phyloP scores from a whole-genome alignment of 2,329 filamentous ascomycete species.

The Nannizzia gypsea region DNA sequence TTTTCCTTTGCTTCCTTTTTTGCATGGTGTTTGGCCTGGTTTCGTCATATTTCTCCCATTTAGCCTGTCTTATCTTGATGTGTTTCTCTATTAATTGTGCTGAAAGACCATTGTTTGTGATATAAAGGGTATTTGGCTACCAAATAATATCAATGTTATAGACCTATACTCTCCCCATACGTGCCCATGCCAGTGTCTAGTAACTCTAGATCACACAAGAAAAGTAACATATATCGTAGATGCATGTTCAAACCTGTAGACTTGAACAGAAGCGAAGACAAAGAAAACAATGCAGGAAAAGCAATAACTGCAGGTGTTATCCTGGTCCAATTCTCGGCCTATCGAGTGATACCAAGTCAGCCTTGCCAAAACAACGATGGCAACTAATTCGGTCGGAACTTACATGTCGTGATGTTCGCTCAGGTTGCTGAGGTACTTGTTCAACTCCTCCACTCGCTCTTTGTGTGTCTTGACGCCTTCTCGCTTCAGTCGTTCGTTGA shows the following conservation, averaged over 20 bases:
- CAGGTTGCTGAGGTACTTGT: constrained; percentile 79
- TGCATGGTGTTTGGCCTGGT: constrained; percentile 4
- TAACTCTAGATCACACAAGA: neutral
- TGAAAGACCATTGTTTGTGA: neutral
- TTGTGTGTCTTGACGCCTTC: constrained; percentile 95
- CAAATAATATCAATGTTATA: constrained; percentile 2
- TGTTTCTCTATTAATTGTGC: neutral
- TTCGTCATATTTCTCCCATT: neutral
- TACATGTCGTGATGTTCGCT: constrained; percentile 97
- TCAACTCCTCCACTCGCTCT: constrained; percentile 88
- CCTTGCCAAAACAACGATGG: constrained; percentile 11
- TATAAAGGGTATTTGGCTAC: constrained; percentile 1
- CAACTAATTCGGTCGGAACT: constrained; percentile 16
- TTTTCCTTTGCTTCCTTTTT: neutral
- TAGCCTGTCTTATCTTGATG: neutral
- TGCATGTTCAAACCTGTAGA: neutral
- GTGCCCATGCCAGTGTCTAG: neutral
- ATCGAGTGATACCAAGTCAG: constrained; percentile 5
- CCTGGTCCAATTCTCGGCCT: constrained; percentile 30
- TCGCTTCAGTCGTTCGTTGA: constrained; percentile 67
- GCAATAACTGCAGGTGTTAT: constrained; percentile 7
- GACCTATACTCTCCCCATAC: neutral
- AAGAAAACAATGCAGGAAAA: neutral
- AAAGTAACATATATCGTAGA: neutral
- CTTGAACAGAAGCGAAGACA: neutral